Percentiles rank a stretch among this genome's conserved stretches.
These are phyloP conservation scores for Fusarium sp. DNA, from an alignment of 2,329 filamentous ascomycete genomes.

Conservation along the genomic window DNA sequence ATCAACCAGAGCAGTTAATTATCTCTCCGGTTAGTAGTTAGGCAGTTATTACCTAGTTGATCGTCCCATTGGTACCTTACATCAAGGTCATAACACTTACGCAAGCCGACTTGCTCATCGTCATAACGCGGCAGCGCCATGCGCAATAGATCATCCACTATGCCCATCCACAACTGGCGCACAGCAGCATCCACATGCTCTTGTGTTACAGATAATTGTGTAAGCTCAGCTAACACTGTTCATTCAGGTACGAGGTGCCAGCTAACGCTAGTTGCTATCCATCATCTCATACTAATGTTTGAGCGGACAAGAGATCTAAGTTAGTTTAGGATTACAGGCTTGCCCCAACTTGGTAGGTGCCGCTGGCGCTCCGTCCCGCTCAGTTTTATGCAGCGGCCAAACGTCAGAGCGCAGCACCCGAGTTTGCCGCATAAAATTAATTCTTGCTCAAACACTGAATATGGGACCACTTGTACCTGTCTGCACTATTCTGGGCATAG, in stretches of 20 bases:
- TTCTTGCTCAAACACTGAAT: slow-evolving; percentile 7
- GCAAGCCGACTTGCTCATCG: slow-evolving; percentile 37
- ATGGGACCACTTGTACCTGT: slow-evolving; percentile 7
- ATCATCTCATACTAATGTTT: slow-evolving; percentile 24
- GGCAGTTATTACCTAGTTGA: background rate
- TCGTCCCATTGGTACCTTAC: slow-evolving; percentile 3
- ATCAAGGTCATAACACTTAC: slow-evolving; percentile 33
- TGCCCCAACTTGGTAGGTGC: slow-evolving; percentile 42
- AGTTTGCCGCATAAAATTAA: slow-evolving; percentile 48
- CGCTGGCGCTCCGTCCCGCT: slow-evolving; percentile 35
- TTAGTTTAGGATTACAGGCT: slow-evolving; percentile 3
- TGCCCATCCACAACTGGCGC: slow-evolving; percentile 34
- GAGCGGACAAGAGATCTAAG: background rate
- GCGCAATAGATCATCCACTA: slow-evolving; percentile 37
- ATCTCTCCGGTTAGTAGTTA: background rate
- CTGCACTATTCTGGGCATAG: slow-evolving; percentile 26
- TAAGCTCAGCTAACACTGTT: slow-evolving; percentile 21
- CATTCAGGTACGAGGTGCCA: slow-evolving; percentile 29
- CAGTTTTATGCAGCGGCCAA: slow-evolving; percentile 35
- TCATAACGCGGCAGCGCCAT: slow-evolving; percentile 25
- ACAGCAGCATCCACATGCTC: slow-evolving; percentile 19
- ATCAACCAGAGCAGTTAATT: background rate
- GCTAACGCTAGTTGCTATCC: slow-evolving; percentile 13
- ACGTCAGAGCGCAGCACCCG: slow-evolving; percentile 32
- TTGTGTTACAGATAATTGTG: slow-evolving; percentile 26